Conservation (phyloP, 2,329 filamentous ascomycete genomes). For the Xylariaceae sp. region DNA sequence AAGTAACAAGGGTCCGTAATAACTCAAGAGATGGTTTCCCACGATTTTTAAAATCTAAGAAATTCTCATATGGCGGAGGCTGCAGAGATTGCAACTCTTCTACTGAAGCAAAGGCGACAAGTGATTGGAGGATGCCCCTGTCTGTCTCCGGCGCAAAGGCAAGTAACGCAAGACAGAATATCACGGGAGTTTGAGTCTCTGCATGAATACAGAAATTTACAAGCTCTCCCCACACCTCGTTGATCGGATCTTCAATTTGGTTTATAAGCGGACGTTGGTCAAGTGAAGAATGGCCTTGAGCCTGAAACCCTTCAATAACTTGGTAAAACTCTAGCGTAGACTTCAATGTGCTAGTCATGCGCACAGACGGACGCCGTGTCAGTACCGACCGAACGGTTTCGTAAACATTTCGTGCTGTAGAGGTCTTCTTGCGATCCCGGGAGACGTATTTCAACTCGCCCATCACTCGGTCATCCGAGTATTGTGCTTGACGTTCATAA, state of each 20-base stretch:
- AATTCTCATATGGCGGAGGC: constrained; percentile 18
- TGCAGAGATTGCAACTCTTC: constrained; percentile 12
- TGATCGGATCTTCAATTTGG: constrained; percentile 33
- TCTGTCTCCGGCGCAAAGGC: constrained; percentile 32
- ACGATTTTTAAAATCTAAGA: constrained; percentile 23
- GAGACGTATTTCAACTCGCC: too few relatives aligned
- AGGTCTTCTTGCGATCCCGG: too few relatives aligned
- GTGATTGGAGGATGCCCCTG: constrained; percentile 28
- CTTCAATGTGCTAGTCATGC: constrained; percentile 8
- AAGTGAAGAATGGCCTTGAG: constrained; percentile 9
- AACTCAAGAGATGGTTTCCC: constrained; percentile 8
- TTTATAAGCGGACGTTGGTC: constrained; percentile 28
- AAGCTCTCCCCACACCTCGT: constrained; percentile 36
- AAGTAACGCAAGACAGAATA: constrained; percentile 37
- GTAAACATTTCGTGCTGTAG: too few relatives aligned
- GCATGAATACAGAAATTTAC: constrained; percentile 32
- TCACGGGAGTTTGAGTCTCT: constrained; percentile 14
- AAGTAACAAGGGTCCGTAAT: constrained; percentile 15
- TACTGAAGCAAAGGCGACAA: constrained; percentile 18
- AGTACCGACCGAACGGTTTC: constrained; percentile 22
- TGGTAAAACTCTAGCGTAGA: constrained; percentile 35
- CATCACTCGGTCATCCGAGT: too few relatives aligned
- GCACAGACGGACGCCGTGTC: constrained; percentile 5
- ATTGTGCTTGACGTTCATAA: too few relatives aligned
- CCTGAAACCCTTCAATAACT: constrained; percentile 39